A percentile compares a stretch with the other conserved stretches of the same genome.
phyloP scores from a whole-genome alignment of 768 basidiomycete species.

The Infundibulicybe gibba region DNA sequence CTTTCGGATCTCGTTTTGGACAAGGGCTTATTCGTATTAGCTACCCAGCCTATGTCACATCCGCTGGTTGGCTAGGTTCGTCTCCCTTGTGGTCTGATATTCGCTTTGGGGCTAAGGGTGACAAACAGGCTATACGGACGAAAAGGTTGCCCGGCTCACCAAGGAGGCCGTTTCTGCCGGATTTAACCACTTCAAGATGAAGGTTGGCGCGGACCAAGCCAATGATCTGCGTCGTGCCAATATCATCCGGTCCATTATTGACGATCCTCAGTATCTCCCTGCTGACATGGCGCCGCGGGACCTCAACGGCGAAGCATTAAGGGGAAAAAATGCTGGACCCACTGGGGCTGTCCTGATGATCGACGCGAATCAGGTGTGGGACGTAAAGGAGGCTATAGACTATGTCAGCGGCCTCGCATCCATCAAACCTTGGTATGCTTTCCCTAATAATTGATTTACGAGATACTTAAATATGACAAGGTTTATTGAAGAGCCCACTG shows the following conservation, averaged over 20 bases:
- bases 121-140: constrained; percentile 76
- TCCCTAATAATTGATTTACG: neutral
- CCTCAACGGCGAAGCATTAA: constrained; percentile 57
- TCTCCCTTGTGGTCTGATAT: neutral
- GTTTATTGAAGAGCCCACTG: constrained; percentile 95
- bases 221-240: constrained; percentile 85
- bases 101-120: neutral
- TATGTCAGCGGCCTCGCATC: constrained; percentile 78
- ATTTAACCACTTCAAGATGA: constrained; percentile 99
- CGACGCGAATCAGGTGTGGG: constrained; percentile 97
- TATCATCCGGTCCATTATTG: constrained; percentile 92
- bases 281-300: constrained; percentile 52
- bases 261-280: constrained; percentile 83
- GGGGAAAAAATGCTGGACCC: constrained; percentile 91
- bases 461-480: constrained; percentile 23
- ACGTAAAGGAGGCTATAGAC: constrained; percentile 88
- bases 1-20: neutral
- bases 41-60: constrained; percentile 93
- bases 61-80: constrained; percentile 85
- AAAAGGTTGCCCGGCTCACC: constrained; percentile 85
- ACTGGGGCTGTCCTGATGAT: constrained; percentile 96
- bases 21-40: constrained; percentile 27
- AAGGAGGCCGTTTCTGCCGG: constrained; percentile 81
- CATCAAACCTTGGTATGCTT: constrained; percentile 79
- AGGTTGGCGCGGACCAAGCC: constrained; percentile 83